Conservation (phyloP, 169 alveolate species). For the Plasmodium gallinaceum region DNA sequence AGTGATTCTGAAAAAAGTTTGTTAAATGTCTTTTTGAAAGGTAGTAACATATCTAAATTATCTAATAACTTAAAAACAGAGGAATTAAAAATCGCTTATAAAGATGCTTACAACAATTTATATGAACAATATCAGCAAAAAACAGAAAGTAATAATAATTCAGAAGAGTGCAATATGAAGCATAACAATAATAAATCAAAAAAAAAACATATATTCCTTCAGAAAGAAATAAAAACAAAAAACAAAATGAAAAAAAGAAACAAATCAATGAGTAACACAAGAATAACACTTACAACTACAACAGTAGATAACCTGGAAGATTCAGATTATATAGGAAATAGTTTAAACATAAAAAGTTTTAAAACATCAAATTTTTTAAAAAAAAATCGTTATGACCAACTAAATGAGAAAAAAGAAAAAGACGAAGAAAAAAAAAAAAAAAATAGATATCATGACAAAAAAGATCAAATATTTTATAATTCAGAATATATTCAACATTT, state of each 20-base stretch:
- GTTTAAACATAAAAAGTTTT: not conserved
- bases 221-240: not conserved
- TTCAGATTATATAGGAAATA: not conserved
- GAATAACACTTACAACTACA: constrained; percentile 1
- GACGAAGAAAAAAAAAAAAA: constrained; percentile 30
- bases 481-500: constrained; percentile 52
- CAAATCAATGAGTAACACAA: constrained; percentile 1
- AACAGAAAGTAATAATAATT: not conserved
- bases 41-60: constrained; percentile 3
- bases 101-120: constrained; percentile 16
- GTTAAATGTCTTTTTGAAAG: not conserved
- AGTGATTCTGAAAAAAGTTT: not conserved
- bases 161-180: not conserved
- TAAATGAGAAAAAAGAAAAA: constrained; percentile 16
- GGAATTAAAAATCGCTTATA: constrained; percentile 12
- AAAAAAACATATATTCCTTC: not conserved
- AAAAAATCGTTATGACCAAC: constrained; percentile 13
- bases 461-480: constrained; percentile 19
- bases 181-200: not conserved
- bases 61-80: not conserved
- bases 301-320: not conserved
- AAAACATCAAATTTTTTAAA: not conserved
- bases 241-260: constrained; percentile 11
- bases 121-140: constrained; percentile 12
- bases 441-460: constrained; percentile 23